Conservation (phyloP, 2,329 filamentous ascomycete species). For the Cryphonectria radicalis region DNA sequence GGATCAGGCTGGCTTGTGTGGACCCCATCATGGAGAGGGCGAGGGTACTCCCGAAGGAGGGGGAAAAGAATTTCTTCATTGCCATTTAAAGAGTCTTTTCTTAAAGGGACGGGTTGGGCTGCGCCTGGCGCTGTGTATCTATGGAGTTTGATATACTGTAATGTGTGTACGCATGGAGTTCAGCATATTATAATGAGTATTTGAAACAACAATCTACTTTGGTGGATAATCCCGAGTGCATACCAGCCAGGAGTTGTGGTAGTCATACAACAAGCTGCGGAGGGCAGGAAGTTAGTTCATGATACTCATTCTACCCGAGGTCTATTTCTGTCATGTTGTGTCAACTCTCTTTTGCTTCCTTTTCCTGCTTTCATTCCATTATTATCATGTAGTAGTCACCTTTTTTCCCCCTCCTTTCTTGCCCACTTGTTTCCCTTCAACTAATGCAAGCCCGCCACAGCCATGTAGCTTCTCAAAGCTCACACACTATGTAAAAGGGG, state of each 20-base stretch:
- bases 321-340: too few relatives aligned
- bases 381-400: too few relatives aligned
- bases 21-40: constrained; percentile 80
- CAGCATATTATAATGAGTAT: not conserved
- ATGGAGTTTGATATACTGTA: not conserved
- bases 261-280: too few relatives aligned
- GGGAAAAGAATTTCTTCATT: constrained; percentile 84
- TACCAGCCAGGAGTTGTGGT: too few relatives aligned
- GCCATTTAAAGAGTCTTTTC: constrained; percentile 49
- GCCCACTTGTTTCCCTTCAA: not conserved
- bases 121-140: not conserved
- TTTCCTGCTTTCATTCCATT: not conserved
- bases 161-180: not conserved
- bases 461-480: constrained; percentile 12
- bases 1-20: constrained; percentile 77
- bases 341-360: too few relatives aligned
- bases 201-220: not conserved
- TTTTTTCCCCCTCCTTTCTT: too few relatives aligned
- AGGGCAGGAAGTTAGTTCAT: too few relatives aligned
- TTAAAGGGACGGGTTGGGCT: not conserved
- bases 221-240: too few relatives aligned
- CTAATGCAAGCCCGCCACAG: constrained; percentile 7
- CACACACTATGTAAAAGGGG: not conserved
- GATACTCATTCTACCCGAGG: too few relatives aligned
- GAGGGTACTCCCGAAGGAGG: constrained; percentile 71